A percentile compares a stretch with the other conserved stretches of the same genome.
phyloP scores from a whole-genome alignment of 2,329 filamentous ascomycete species.

The Scedosporium apiospermum region DNA sequence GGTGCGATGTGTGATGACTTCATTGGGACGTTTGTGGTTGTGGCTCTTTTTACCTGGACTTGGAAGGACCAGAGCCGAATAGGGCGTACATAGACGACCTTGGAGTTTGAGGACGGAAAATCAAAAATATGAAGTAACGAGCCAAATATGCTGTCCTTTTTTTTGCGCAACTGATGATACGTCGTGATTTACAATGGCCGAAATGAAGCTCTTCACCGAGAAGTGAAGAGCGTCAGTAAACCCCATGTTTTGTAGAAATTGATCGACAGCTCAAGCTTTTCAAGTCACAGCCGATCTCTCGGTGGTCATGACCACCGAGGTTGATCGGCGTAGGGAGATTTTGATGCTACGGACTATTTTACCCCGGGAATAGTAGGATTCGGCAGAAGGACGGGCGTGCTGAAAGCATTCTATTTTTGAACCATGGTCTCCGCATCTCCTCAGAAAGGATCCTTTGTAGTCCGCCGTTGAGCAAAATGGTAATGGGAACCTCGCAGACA shows the following conservation, averaged over 20 bases:
- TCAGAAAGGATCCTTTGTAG: too few species aligned
- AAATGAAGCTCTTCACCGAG: neutral
- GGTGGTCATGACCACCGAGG: neutral
- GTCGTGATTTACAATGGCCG: neutral
- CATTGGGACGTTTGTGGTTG: neutral
- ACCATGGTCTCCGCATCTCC: too few species aligned
- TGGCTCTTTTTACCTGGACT: neutral
- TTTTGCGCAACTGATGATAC: neutral
- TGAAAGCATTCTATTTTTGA: too few species aligned
- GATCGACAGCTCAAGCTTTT: neutral
- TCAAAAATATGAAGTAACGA: neutral
- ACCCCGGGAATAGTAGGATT: too few species aligned
- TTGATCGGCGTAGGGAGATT: neutral
- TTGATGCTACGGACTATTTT: too few species aligned
- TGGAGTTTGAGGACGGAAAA: neutral
- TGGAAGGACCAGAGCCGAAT: neutral
- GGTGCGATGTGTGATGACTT: neutral
- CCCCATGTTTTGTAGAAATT: neutral
- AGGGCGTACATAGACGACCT: neutral
- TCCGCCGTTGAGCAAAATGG: too few species aligned
- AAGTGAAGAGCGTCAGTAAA: neutral
- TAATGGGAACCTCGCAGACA: too few species aligned
- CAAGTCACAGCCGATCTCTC: neutral
- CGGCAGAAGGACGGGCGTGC: too few species aligned
- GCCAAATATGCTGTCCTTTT: neutral